Evolutionary conservation across 257 asterid species (phyloP).

Genomic region (Solanum dulcamara): DNA sequence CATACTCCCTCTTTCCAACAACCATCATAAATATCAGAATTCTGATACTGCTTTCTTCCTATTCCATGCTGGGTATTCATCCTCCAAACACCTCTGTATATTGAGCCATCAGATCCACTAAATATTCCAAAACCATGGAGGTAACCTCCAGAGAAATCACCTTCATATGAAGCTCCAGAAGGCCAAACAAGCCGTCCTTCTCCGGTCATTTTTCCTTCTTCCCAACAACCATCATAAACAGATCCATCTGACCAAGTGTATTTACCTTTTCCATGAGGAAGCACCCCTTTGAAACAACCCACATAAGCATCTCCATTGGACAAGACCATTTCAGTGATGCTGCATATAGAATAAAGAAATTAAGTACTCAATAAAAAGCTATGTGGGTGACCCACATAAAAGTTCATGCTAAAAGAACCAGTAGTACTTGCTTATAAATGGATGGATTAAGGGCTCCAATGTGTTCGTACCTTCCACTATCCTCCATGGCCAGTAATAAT

Average conservation of each 20-base stretch:
- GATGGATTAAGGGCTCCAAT: neutral
- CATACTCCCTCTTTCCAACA: slow-evolving; percentile 89
- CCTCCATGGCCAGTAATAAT: neutral
- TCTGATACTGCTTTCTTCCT: slow-evolving; percentile 74
- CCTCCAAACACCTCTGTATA: slow-evolving; percentile 78
- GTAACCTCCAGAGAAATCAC: slow-evolving; percentile 79
- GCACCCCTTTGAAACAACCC: slow-evolving; percentile 43
- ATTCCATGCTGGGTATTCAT: slow-evolving; percentile 81
- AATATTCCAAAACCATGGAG: slow-evolving; percentile 79
- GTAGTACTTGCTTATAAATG: neutral
- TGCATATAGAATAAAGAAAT: slow-evolving; percentile 7
- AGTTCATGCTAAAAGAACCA: neutral
- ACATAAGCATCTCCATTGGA: slow-evolving; percentile 64
- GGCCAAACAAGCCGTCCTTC: slow-evolving; percentile 78
- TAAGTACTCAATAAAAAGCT: neutral
- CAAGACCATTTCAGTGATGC: slow-evolving; percentile 45
- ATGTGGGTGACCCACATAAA: neutral
- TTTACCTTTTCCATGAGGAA: slow-evolving; percentile 74
- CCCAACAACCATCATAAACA: slow-evolving; percentile 84
- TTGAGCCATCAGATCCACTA: slow-evolving; percentile 63
- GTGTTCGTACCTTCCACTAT: neutral
- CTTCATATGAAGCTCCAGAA: slow-evolving; percentile 70
- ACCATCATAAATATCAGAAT: slow-evolving; percentile 80
- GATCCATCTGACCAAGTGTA: slow-evolving; percentile 90
- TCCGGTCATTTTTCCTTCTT: slow-evolving; percentile 83